Evolutionary conservation across 2,329 filamentous ascomycete genomes (phyloP).

Genomic region (Diplodia sapinea): DNA sequence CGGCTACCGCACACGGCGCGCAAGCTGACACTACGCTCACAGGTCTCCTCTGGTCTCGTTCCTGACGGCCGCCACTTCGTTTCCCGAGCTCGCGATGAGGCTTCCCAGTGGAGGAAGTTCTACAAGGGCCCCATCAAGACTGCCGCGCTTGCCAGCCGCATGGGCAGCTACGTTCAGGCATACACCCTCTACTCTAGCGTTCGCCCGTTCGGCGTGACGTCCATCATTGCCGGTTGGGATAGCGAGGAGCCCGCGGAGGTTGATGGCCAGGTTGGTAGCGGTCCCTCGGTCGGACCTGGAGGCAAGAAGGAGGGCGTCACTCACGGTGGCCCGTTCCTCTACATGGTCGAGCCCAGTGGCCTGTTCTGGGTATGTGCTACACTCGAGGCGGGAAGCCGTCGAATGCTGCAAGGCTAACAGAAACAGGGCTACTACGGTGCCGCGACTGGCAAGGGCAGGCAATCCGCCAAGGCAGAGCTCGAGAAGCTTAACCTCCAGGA

Average conservation of each 20-base stretch:
- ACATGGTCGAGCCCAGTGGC: constrained; percentile 99
- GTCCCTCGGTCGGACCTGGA: constrained; percentile 78
- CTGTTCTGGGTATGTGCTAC: constrained; percentile 76
- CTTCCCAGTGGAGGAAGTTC: constrained; percentile 84
- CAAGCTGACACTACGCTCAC: constrained; percentile 26
- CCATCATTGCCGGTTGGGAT: constrained; percentile 93
- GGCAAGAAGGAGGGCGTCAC: constrained; percentile 77
- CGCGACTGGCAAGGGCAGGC: constrained; percentile 93
- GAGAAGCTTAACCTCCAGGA: constrained; percentile 93
- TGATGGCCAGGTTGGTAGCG: constrained; percentile 86
- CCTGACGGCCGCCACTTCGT: constrained; percentile 96
- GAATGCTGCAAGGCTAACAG: constrained; percentile 28
- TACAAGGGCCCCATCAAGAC: constrained; percentile 96
- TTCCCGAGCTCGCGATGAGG: constrained; percentile 91
- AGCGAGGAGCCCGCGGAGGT: constrained; percentile 83
- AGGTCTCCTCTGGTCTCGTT: constrained; percentile 93
- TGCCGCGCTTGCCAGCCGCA: constrained; percentile 84
- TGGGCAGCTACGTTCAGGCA: constrained; percentile 95
- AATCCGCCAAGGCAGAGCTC: constrained; percentile 95
- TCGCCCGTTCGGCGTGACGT: constrained; percentile 93
- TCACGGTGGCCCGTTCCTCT: constrained; percentile 88
- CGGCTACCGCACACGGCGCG: neutral
- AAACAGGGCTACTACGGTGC: constrained; percentile 89
- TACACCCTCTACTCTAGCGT: constrained; percentile 98
- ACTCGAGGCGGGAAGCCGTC: neutral